Base-by-base conservation (phyloP, 192 early-diverging fungal species). In the Coemansia nantahalensis region DNA sequence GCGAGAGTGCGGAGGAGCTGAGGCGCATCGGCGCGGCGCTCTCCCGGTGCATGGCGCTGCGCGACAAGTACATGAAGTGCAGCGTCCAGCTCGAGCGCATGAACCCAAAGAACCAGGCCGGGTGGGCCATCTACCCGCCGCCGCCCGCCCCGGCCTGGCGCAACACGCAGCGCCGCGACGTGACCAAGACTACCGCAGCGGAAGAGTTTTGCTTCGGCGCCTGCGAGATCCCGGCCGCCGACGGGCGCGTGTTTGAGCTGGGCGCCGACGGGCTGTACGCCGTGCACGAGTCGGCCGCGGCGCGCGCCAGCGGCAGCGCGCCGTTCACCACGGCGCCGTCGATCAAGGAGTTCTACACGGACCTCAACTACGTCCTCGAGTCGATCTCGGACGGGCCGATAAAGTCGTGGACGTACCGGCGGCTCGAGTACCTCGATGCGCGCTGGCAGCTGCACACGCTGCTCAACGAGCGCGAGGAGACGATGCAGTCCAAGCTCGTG, bases 391-490 rank as follows among this genome's bases (percentile, higher is more conserved):
- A 93, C 63, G 94, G 94, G 0, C 95, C 95, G 2, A 82, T 90
- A 24, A 98, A 98, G 74, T 86, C 84, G 45, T 95, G 92, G 77
- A 90, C 92, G 0, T 98, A 85, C 59, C 79, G 92, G 39, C 82
- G 95, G 19, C 73, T 98, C 43, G 80, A 88, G 8, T 95, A 93
- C 73, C 68, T 98, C 24, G 95, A 98, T 58, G 82, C 81, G 55
- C 92, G 92, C 65, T 98, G 93, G 85, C 84, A 89, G 59, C 86
- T 98, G 84, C 95, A 95, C 70, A 76, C 83, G 18, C 68, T 98
- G 22, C 62, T 95, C 30, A 93, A 94, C 64, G 95, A 98, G 66
- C 92, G 89, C 80, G 87, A 94, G 46, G 95, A 98, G 73, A 83
- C 93, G 22, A 85, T 91, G 19, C 91, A 94, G 54, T 82, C 87